These are phyloP conservation scores for Gillenia trifoliata DNA, from an alignment of 306 rosid genomes.

Conservation along the genomic window DNA sequence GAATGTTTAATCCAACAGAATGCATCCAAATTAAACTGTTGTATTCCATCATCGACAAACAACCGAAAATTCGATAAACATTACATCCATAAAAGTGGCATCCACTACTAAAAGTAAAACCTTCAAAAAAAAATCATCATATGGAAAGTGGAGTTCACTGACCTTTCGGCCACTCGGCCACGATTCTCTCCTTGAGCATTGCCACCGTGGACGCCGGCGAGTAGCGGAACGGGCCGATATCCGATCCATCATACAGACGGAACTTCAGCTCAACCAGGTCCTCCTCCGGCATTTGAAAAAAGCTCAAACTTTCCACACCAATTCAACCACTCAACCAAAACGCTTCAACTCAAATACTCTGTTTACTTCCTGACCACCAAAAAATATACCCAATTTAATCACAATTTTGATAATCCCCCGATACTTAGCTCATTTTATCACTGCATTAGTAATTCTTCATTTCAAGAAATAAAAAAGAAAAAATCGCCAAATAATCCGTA, in stretches of 20 bases:
- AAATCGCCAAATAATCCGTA: background rate
- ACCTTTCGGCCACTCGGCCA: constrained; percentile 94
- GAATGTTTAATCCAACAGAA: background rate
- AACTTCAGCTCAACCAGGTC: constrained; percentile 82
- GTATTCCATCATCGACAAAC: background rate
- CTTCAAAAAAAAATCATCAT: background rate
- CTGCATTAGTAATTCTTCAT: background rate
- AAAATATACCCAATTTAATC: background rate
- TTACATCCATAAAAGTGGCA: background rate
- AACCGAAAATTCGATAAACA: background rate
- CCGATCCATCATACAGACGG: constrained; percentile 86
- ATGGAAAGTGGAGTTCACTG: constrained; percentile 4
- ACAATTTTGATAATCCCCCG: background rate
- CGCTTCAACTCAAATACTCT: background rate
- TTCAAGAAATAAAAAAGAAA: background rate
- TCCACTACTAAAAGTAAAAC: background rate
- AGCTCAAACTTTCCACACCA: constrained; percentile 28
- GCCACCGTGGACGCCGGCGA: constrained; percentile 71
- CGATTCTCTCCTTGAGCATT: constrained; percentile 69
- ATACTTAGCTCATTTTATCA: background rate
- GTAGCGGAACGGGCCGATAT: constrained; percentile 78
- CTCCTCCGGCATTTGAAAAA: constrained; percentile 75
- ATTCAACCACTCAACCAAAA: constrained; percentile 14
- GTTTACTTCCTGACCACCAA: background rate
- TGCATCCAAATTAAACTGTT: background rate